These are phyloP conservation scores for Coemansia aciculifera DNA, from an alignment of 192 early-diverging fungal species.

Conservation along the genomic window DNA sequence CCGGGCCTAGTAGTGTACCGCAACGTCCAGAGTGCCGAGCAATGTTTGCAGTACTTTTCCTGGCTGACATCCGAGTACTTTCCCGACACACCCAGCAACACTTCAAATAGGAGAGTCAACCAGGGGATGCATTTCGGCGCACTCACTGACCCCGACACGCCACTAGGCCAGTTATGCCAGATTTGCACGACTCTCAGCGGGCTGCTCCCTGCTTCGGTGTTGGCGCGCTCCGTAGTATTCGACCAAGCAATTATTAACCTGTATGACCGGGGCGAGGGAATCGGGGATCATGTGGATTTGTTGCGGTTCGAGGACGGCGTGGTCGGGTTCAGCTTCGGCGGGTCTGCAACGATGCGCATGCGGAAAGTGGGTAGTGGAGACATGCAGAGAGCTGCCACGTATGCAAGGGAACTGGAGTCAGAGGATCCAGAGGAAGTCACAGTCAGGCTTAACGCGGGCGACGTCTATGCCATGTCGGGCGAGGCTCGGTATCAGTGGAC, in stretches of 20 bases:
- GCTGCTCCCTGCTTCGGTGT: slow-evolving; percentile 5
- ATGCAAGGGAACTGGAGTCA: slow-evolving; percentile 9
- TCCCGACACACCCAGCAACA: slow-evolving; percentile 3
- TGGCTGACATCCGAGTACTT: slow-evolving; percentile 44
- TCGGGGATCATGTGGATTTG: slow-evolving; percentile 58
- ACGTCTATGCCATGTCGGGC: slow-evolving; percentile 50
- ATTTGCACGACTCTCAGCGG: background rate
- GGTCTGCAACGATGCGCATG: slow-evolving; percentile 50
- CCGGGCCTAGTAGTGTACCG: slow-evolving; percentile 24
- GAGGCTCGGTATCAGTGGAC: slow-evolving; percentile 58
- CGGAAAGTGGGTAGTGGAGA: background rate
- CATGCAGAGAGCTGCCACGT: slow-evolving; percentile 7
- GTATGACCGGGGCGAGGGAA: slow-evolving; percentile 57
- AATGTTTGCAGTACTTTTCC: slow-evolving; percentile 21
- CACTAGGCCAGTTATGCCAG: slow-evolving; percentile 16
- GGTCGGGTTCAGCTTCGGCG: slow-evolving; percentile 49
- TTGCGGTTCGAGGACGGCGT: slow-evolving; percentile 59
- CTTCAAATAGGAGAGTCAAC: slow-evolving; percentile 10
- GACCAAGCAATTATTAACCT: slow-evolving; percentile 59
- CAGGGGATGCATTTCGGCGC: slow-evolving; percentile 50
- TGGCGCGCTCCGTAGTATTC: slow-evolving; percentile 17
- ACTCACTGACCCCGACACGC: slow-evolving; percentile 9
- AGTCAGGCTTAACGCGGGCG: slow-evolving; percentile 44
- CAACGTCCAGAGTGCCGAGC: background rate
- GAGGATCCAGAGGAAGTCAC: background rate